Percentiles rank a stretch among this genome's conserved stretches.
Evolutionary conservation across 2,329 filamentous ascomycete species (phyloP).

Genomic region (Alternaria ventricosa): DNA sequence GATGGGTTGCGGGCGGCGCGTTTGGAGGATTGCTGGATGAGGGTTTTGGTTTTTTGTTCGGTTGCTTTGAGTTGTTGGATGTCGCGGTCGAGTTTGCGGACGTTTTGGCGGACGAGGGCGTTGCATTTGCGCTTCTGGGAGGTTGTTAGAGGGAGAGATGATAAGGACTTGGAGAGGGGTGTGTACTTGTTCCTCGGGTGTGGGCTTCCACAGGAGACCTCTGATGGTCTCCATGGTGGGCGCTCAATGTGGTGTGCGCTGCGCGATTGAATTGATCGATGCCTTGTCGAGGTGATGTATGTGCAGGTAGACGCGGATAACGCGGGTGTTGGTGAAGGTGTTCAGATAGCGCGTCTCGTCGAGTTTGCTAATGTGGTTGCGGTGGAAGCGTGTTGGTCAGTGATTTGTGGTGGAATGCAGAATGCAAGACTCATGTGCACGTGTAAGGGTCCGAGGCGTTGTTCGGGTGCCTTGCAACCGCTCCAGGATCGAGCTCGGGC

Average conservation of each 20-base stretch:
- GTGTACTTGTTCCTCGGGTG: slow-evolving; percentile 93
- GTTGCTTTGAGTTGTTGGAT: slow-evolving; percentile 78
- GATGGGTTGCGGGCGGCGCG: slow-evolving; percentile 81
- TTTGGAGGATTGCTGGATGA: slow-evolving; percentile 82
- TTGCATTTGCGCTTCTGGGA: slow-evolving; percentile 93
- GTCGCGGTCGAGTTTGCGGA: slow-evolving; percentile 93
- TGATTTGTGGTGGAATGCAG: neutral
- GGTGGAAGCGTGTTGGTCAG: neutral
- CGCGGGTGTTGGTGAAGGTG: slow-evolving; percentile 3
- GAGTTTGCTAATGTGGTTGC: neutral
- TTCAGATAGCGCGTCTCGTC: neutral
- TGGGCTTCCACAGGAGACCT: slow-evolving; percentile 87
- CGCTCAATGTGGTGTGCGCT: neutral
- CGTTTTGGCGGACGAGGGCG: slow-evolving; percentile 83
- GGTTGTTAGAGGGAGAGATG: too few species aligned
- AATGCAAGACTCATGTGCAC: slow-evolving; percentile 2
- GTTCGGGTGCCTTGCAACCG: slow-evolving; percentile 24
- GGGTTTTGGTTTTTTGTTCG: slow-evolving; percentile 75
- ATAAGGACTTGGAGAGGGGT: too few species aligned
- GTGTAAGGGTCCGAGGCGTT: slow-evolving; percentile 16
- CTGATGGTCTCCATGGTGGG: slow-evolving; percentile 81
- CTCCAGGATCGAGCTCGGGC: slow-evolving; percentile 23
- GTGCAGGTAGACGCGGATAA: slow-evolving; percentile 1
- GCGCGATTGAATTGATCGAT: neutral
- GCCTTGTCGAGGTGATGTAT: neutral